Evolutionary conservation across 2,329 filamentous ascomycete genomes (phyloP).

Genomic region (Sordariomycetes sp.): DNA sequence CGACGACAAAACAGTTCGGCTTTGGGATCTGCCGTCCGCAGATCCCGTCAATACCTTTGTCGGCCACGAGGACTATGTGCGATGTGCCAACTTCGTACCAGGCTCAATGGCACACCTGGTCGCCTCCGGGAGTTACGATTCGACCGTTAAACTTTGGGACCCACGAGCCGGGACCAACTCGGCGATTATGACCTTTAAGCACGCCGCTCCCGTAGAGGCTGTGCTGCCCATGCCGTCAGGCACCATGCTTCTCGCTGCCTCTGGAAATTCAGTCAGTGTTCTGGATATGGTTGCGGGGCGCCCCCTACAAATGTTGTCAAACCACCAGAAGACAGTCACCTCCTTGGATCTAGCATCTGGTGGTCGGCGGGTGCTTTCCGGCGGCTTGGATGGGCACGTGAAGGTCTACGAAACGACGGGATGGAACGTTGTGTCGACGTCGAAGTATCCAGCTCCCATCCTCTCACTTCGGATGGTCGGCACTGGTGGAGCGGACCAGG

Average conservation of each 20-base stretch:
- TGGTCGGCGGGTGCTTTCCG: conserved; percentile 72
- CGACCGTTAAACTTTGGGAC: conserved; percentile 91
- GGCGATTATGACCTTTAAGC: conserved; percentile 87
- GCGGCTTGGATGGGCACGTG: conserved; percentile 87
- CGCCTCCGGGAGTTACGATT: conserved; percentile 87
- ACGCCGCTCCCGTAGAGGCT: conserved; percentile 77
- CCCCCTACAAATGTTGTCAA: conserved; percentile 75
- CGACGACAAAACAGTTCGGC: conserved; percentile 82
- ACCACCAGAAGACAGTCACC: conserved; percentile 97
- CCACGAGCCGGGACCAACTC: conserved; percentile 56
- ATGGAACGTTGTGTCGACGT: conserved; percentile 93
- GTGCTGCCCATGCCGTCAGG: conserved; percentile 82
- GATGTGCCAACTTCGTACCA: conserved; percentile 78
- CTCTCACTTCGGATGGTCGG: conserved; percentile 69
- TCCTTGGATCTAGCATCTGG: conserved; percentile 72
- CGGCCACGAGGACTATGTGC: conserved; percentile 88
- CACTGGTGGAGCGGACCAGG: conserved; percentile 30
- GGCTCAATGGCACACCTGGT: conserved; percentile 61
- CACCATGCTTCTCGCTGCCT: conserved; percentile 74
- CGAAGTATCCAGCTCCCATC: conserved; percentile 88
- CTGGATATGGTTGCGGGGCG: conserved; percentile 87
- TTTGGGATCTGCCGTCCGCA: conserved; percentile 87
- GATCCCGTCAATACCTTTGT: conserved; percentile 66
- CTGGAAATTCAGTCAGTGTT: conserved; percentile 80
- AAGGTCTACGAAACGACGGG: conserved; percentile 91